Conservation (phyloP, 1,284 basidiomycete genomes). For the Pholiota adiposa region DNA sequence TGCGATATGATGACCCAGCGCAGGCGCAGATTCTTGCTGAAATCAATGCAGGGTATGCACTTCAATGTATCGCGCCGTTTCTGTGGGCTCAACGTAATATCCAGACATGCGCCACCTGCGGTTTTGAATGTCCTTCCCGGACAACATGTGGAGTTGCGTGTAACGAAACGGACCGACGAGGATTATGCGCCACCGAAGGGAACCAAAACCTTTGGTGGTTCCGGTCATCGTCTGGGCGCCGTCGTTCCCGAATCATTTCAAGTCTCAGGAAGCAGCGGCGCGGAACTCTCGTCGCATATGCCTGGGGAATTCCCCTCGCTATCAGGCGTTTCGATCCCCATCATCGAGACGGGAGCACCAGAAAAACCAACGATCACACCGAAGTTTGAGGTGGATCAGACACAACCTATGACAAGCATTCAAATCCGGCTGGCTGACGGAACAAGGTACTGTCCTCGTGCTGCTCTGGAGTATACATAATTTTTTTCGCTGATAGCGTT, state of each 20-base stretch:
- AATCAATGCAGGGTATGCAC: constrained; percentile 81
- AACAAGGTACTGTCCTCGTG: constrained; percentile 59
- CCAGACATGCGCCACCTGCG: constrained; percentile 77
- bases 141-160: constrained; percentile 87
- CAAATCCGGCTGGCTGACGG: constrained; percentile 93
- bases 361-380: constrained; percentile 50
- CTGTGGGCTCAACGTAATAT: constrained; percentile 6
- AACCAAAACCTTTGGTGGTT: constrained; percentile 67
- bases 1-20: constrained; percentile 84
- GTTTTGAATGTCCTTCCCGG: constrained; percentile 80
- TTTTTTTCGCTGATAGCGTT: constrained; percentile 9
- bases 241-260: constrained; percentile 34
- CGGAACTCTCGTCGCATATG: constrained; percentile 40
- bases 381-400: constrained; percentile 82
- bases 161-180: constrained; percentile 77
- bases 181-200: constrained; percentile 66
- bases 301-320: constrained; percentile 59
- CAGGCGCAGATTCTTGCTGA: constrained; percentile 77
- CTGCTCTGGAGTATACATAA: not conserved
- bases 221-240: constrained; percentile 85
- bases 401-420: constrained; percentile 86
- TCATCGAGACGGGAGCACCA: constrained; percentile 22
- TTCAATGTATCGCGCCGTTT: constrained; percentile 1
- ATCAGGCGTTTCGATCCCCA: constrained; percentile 19
- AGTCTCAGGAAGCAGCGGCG: constrained; percentile 15